A percentile compares a stretch with the other conserved stretches of the same genome.
phyloP scores from a whole-genome alignment of 768 basidiomycete genomes.

The Lentinula sp. region DNA sequence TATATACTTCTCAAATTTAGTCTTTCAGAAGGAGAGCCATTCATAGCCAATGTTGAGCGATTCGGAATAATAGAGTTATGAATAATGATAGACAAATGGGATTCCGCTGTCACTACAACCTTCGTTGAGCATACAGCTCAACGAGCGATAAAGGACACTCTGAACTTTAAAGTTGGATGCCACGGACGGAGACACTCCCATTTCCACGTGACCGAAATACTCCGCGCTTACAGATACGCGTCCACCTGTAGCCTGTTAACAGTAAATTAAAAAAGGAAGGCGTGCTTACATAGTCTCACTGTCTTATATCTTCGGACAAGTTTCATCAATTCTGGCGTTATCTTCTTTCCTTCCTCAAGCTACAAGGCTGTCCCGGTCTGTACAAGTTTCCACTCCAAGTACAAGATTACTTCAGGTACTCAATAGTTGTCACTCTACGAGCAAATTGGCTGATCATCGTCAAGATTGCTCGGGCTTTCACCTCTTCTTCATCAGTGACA shows the following conservation, averaged over 20 bases:
- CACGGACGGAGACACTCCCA: neutral
- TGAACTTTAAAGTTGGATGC: no score
- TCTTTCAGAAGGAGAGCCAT: no score
- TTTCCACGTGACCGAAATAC: neutral
- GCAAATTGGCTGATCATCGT: neutral
- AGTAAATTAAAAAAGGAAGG: neutral
- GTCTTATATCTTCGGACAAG: neutral
- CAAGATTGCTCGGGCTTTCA: conserved; percentile 44
- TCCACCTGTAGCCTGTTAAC: neutral
- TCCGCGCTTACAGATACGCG: neutral
- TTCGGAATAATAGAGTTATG: no score
- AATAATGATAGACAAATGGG: no score
- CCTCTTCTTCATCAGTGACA: conserved; percentile 26
- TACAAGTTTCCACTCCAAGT: neutral
- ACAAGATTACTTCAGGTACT: neutral
- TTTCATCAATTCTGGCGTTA: neutral
- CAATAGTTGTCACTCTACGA: neutral
- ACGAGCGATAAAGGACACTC: no score
- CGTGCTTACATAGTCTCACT: neutral
- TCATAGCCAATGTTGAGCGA: no score
- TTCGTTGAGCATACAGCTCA: no score
- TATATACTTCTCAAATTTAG: no score
- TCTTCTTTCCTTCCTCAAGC: neutral
- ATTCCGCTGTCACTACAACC: no score
- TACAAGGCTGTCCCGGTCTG: conserved; percentile 1